Base-by-base conservation (phyloP, 345 rosid species). In the Anastatica hierochuntica region DNA sequence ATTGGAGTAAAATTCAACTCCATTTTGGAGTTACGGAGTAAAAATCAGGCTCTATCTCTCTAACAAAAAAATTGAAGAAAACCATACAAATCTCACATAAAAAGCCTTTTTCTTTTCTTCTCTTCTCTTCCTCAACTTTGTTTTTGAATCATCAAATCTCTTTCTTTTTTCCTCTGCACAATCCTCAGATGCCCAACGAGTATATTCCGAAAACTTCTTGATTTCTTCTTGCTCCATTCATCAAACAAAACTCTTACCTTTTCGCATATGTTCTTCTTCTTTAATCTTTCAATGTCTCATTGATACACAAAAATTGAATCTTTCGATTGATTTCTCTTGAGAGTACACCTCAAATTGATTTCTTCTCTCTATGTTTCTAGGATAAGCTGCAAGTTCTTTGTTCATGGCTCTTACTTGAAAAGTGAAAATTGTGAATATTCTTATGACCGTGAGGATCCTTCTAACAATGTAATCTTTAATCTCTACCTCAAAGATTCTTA, bases 341-440 rank as follows among this genome's bases (percentile, higher is more conserved):
- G 24, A 5, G 24, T 21, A 2, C 2, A 21, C 24, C 2, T 21
- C 24, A 21, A 21, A n/a, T 30, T 57, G 30, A 36, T 14, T 14
- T 48, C 35, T 3, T 7, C 6, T 37, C 17, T 10, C 5, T 9
- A 10, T 38, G 30, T 3, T 6, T 20, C 7, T n/a, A 83, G 98
- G 79, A 64, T 76, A 20, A 76, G 74, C 17, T 88, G 92, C 74
- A 86, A 86, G 77, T 92, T 83, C 71, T 88, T 83, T 74, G 83
- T 84, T 36, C 94, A 83, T 39, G 94, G 98, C 67, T 86, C 94
- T 11, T 92, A 97, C 53, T 62, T 92, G 35, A 92, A 88, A 76
- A 95, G 97, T 50, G 90, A 80, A 53, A 84, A 85, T 63, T 92
- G 98, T 50, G 96, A 85, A 60, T 92, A 71, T 71, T 85, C 94